These are phyloP conservation scores for Monosporozyma unispora DNA, from an alignment of 805 yeast genomes.

Conservation along the genomic window DNA sequence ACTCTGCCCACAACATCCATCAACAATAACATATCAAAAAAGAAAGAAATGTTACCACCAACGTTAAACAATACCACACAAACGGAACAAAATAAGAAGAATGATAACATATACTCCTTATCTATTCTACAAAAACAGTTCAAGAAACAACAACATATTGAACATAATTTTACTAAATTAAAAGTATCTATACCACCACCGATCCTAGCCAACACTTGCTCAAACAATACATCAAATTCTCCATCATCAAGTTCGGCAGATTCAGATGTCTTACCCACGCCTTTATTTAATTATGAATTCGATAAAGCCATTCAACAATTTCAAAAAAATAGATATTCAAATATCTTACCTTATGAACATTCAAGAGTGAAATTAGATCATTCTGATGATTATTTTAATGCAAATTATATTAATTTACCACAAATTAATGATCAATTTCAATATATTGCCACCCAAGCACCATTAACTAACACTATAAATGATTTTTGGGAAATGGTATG, in stretches of 20 bases:
- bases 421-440: slow-evolving; percentile 33
- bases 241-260: slow-evolving; percentile 6
- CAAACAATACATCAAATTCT: neutral
- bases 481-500: slow-evolving; percentile 86
- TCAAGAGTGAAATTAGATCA: slow-evolving; percentile 51
- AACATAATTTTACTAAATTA: neutral
- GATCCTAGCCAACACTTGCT: neutral
- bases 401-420: slow-evolving; percentile 51
- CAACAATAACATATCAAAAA: neutral
- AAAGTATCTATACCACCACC: neutral
- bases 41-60: neutral
- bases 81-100: neutral
- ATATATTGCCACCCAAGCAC: slow-evolving; percentile 89
- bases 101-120: slow-evolving; percentile 20
- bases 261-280: slow-evolving; percentile 19
- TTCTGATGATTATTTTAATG: slow-evolving; percentile 54
- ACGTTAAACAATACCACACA: too few species aligned
- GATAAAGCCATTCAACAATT: slow-evolving; percentile 72
- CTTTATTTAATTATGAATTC: slow-evolving; percentile 31
- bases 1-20: too few species aligned
- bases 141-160: slow-evolving; percentile 7
- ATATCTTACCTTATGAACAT: slow-evolving; percentile 78
- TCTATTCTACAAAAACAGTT: slow-evolving; percentile 18
- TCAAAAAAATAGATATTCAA: slow-evolving; percentile 74
- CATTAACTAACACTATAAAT: slow-evolving; percentile 61